Evolutionary conservation across 305 asterid species (phyloP).

Genomic region (Striga hermonthica): DNA sequence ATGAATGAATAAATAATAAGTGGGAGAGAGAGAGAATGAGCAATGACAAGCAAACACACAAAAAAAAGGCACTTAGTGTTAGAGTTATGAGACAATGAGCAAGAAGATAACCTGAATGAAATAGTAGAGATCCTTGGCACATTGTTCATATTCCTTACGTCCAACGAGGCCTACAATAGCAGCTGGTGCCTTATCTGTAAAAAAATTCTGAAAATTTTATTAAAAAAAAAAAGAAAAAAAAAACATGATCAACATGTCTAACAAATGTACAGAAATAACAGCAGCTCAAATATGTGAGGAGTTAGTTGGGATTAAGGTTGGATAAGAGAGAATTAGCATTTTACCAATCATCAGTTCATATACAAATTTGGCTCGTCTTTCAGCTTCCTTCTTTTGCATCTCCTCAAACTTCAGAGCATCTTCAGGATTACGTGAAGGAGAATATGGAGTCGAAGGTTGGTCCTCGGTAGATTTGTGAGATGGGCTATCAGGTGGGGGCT

Average conservation of each 20-base stretch:
- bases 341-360: slow-evolving; percentile 89
- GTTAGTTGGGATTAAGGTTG: slow-evolving; percentile 14
- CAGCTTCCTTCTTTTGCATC: slow-evolving; percentile 71
- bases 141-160: slow-evolving; percentile 78
- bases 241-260: slow-evolving; percentile 23
- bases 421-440: slow-evolving; percentile 50
- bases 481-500: slow-evolving; percentile 51
- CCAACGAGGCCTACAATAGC: slow-evolving; percentile 93
- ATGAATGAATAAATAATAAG: too few relatives aligned
- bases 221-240: too few relatives aligned
- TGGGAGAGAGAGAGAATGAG: too few relatives aligned
- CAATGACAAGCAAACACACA: too few relatives aligned
- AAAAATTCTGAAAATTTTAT: slow-evolving; percentile 21
- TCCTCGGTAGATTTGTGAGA: slow-evolving; percentile 40
- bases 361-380: slow-evolving; percentile 64
- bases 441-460: slow-evolving; percentile 44
- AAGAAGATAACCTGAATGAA: slow-evolving; percentile 79
- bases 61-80: too few relatives aligned
- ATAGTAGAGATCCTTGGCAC: slow-evolving; percentile 88
- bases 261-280: slow-evolving; percentile 14
- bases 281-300: not conserved
- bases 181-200: slow-evolving; percentile 91
- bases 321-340: slow-evolving; percentile 20
- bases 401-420: slow-evolving; percentile 53
- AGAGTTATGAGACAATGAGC: slow-evolving; percentile 2